A percentile compares a stretch with the other conserved stretches of the same genome.
phyloP scores from a whole-genome alignment of 345 rosid genomes.

The Citrus cavaleriei region DNA sequence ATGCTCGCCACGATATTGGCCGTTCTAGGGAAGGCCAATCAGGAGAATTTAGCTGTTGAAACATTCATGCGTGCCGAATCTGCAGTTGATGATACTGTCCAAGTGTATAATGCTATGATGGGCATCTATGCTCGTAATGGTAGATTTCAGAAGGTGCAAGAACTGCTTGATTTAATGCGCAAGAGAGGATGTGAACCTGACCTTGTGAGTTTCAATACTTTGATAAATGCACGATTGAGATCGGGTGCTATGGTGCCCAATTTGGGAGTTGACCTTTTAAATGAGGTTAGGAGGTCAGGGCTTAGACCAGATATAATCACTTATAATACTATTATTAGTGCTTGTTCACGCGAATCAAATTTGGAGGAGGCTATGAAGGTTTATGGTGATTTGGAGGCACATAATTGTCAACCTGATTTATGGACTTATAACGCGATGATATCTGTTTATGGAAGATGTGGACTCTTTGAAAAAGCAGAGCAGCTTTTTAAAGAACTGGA shows the following conservation, averaged over 20 bases:
- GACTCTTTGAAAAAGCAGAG: conserved; percentile 65
- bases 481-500: conserved; percentile 69
- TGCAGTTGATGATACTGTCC: conserved; percentile 62
- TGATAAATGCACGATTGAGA: conserved; percentile 84
- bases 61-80: conserved; percentile 63
- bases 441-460: conserved; percentile 85
- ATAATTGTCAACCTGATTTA: conserved; percentile 77
- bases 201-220: conserved; percentile 90
- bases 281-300: conserved; percentile 72
- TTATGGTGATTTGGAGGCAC: conserved; percentile 70
- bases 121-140: conserved; percentile 83
- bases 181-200: conserved; percentile 81
- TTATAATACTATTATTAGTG: conserved; percentile 85
- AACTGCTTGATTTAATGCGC: conserved; percentile 74
- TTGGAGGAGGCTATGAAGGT: conserved; percentile 73
- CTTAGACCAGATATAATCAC: conserved; percentile 89
- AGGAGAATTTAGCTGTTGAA: conserved; percentile 71
- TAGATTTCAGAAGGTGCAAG: conserved; percentile 55
- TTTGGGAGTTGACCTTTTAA: conserved; percentile 57
- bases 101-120: conserved; percentile 96
- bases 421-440: conserved; percentile 99
- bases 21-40: conserved; percentile 80
- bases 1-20: conserved; percentile 85
- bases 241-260: conserved; percentile 51
- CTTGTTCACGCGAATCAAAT: conserved; percentile 77